Percentiles rank a stretch among this genome's conserved stretches.
Evolutionary conservation across 805 yeast genomes (phyloP).

Genomic region (Sugiyamaella americana): DNA sequence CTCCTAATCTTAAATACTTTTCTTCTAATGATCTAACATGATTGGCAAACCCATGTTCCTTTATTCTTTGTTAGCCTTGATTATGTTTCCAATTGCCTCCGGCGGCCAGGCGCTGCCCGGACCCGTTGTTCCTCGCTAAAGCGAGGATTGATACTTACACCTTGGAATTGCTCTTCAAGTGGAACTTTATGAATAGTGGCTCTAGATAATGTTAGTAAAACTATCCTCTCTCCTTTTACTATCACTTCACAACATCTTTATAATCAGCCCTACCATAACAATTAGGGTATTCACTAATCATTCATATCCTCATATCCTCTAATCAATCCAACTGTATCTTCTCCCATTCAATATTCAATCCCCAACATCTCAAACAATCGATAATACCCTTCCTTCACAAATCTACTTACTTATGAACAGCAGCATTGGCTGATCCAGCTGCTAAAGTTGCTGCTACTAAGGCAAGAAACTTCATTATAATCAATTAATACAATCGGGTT

Average conservation of each 20-base stretch:
- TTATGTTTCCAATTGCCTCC: not conserved
- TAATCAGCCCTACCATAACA: too few species aligned
- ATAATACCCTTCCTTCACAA: too few species aligned
- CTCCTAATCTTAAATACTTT: constrained; percentile 50
- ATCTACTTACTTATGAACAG: constrained; percentile 31
- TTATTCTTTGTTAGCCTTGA: not conserved
- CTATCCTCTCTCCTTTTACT: too few species aligned
- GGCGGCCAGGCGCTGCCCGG: not conserved
- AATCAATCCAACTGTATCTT: too few species aligned
- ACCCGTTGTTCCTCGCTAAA: not conserved
- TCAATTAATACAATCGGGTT: too few species aligned
- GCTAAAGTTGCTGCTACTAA: constrained; percentile 16
- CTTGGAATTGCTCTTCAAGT: constrained; percentile 49
- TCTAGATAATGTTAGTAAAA: constrained; percentile 30
- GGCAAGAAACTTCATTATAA: constrained; percentile 21
- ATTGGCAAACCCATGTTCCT: constrained; percentile 22
- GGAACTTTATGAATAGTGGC: constrained; percentile 57
- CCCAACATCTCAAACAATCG: too few species aligned
- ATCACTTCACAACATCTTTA: too few species aligned
- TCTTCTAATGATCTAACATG: constrained; percentile 55
- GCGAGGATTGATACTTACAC: constrained; percentile 26
- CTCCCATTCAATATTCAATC: too few species aligned
- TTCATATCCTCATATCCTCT: too few species aligned
- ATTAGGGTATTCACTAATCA: too few species aligned
- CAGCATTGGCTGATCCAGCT: constrained; percentile 22